Evolutionary conservation across 2,329 filamentous ascomycete species (phyloP).

Genomic region (Aureobasidium lini): DNA sequence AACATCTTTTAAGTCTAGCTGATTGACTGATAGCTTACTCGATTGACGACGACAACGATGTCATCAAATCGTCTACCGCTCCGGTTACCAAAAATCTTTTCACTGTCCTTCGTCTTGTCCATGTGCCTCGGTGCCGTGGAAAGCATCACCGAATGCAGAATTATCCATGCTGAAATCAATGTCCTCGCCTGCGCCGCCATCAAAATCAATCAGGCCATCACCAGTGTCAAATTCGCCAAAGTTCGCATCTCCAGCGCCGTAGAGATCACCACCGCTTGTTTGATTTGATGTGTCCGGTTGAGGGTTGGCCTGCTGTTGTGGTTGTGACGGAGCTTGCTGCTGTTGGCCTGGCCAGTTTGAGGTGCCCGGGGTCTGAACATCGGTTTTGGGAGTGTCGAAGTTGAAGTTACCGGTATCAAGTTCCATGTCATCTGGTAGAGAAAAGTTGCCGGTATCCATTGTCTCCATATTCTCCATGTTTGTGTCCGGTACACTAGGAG

Average conservation of each 20-base stretch:
- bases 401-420: conserved; percentile 14
- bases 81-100: too few relatives aligned
- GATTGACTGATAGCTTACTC: too few relatives aligned
- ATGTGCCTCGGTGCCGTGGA: conserved; percentile 51
- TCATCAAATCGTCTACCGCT: too few relatives aligned
- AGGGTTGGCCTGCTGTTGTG: conserved; percentile 6
- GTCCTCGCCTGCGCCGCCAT: conserved; percentile 42
- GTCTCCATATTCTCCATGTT: conserved; percentile 15
- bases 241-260: conserved; percentile 27
- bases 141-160: conserved; percentile 76
- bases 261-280: conserved; percentile 37
- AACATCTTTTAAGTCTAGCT: too few relatives aligned
- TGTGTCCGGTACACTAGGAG: background rate
- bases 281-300: conserved; percentile 12
- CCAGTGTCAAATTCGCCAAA: conserved; percentile 49
- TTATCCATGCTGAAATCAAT: conserved; percentile 65
- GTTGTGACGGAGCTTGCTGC: conserved; percentile 7
- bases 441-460: conserved; percentile 16
- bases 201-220: conserved; percentile 38
- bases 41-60: too few relatives aligned
- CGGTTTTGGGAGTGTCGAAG: conserved; percentile 10
- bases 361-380: background rate
- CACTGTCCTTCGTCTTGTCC: background rate
- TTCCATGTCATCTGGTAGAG: conserved; percentile 15
- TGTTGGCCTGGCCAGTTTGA: conserved; percentile 5